Evolutionary conservation across 129 eudicot genomes (phyloP).

Genomic region (Flaveria linearis): DNA sequence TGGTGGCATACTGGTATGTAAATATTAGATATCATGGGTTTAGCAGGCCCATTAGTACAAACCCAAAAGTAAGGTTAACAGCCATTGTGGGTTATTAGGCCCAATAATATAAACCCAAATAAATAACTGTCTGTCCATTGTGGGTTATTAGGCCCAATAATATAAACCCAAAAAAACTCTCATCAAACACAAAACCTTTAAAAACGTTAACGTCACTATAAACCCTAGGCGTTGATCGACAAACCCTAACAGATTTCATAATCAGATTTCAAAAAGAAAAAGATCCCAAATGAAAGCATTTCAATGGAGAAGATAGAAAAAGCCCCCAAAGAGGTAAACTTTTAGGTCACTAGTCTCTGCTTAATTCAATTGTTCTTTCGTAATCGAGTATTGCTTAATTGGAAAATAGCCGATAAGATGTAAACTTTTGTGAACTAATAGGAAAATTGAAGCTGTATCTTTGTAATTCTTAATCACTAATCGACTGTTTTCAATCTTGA

Average conservation of each 20-base stretch:
- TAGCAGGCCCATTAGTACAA: not conserved
- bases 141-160: not conserved
- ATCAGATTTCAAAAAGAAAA: too few species aligned
- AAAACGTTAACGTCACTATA: not conserved
- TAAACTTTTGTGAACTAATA: not conserved
- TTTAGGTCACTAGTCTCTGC: not conserved
- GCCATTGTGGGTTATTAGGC: not conserved
- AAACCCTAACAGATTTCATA: constrained; percentile 22
- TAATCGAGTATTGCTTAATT: not conserved
- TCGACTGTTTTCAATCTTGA: not conserved
- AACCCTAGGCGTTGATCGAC: constrained; percentile 20
- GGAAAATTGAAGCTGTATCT: not conserved
- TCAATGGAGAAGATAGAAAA: constrained; percentile 41
- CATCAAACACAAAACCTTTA: not conserved
- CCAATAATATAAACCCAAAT: not conserved
- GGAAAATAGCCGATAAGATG: not conserved
- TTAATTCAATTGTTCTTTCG: not conserved
- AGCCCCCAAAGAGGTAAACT: constrained; percentile 33
- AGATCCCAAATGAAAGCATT: not conserved
- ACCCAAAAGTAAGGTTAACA: too few species aligned
- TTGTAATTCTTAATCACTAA: not conserved
- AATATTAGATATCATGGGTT: too few species aligned
- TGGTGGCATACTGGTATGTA: too few species aligned
- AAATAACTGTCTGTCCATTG: too few species aligned
- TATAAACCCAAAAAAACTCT: not conserved